Percentiles rank a stretch among this genome's conserved stretches.
These are phyloP conservation scores for Chlamydomonas sp. DNA, from an alignment of 139 green algal genomes.

Conservation along the genomic window DNA sequence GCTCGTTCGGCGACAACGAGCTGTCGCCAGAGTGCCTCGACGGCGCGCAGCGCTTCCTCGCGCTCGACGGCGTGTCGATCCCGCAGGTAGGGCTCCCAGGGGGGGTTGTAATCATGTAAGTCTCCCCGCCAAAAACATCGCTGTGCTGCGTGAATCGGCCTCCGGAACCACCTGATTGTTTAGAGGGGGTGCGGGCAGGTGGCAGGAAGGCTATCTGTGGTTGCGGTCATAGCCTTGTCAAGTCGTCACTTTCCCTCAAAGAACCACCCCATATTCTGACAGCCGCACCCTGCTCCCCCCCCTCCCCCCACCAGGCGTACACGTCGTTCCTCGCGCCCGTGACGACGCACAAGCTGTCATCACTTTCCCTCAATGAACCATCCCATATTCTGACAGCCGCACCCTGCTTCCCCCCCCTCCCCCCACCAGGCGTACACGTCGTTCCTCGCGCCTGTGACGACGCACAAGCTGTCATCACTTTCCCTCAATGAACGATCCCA, in stretches of 20 bases:
- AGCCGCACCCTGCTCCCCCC: not conserved
- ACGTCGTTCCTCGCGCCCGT: too few relatives aligned
- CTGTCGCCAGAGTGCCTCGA: slow-evolving; percentile 81
- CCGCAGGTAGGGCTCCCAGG: slow-evolving; percentile 2
- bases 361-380: too few relatives aligned
- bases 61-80: slow-evolving; percentile 55
- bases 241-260: too few relatives aligned
- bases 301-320: not conserved
- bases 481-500: too few relatives aligned
- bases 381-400: too few relatives aligned
- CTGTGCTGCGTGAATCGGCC: too few relatives aligned
- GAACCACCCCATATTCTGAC: too few relatives aligned
- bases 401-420: not conserved
- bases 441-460: too few relatives aligned
- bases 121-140: slow-evolving; percentile 49
- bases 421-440: not conserved
- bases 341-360: slow-evolving; percentile 75
- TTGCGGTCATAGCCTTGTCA: too few relatives aligned
- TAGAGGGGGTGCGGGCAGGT: too few relatives aligned
- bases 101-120: not conserved
- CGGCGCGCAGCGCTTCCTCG: slow-evolving; percentile 80
- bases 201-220: too few relatives aligned
- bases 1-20: slow-evolving; percentile 98
- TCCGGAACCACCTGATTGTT: too few relatives aligned
- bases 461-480: slow-evolving; percentile 81